phyloP scores from a whole-genome alignment of 331 rosid species.

The Ulmus americana region DNA sequence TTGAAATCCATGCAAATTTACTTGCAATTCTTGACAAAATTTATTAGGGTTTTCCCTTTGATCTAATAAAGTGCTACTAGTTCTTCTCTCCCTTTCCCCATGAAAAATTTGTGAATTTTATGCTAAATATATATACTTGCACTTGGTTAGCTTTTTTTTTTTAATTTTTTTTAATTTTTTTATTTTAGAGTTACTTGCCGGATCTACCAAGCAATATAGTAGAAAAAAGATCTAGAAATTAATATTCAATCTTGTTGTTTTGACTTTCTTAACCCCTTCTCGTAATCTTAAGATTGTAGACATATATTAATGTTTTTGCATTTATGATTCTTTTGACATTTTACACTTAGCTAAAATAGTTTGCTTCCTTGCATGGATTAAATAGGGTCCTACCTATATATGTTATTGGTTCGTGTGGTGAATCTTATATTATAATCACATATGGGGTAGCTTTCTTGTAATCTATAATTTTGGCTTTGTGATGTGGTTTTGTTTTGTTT shows the following conservation, averaged over 20 bases:
- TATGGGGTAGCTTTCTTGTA: constrained; percentile 2
- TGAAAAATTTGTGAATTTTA: constrained; percentile 30
- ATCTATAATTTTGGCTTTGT: background rate
- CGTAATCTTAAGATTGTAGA: constrained; percentile 5
- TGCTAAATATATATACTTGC: constrained; percentile 12
- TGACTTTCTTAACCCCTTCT: constrained; percentile 43
- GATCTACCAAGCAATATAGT: constrained; percentile 49
- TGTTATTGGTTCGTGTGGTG: constrained; percentile 13
- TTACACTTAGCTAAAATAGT: background rate
- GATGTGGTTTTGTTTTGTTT: no score
- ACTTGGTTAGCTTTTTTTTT: background rate
- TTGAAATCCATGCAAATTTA: constrained; percentile 31
- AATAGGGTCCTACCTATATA: background rate
- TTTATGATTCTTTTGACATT: constrained; percentile 10
- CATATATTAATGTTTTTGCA: constrained; percentile 5
- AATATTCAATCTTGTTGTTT: constrained; percentile 31
- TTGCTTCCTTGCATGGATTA: constrained; percentile 10
- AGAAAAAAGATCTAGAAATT: constrained; percentile 42
- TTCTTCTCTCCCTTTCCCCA: constrained; percentile 21
- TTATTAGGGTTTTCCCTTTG: constrained; percentile 7
- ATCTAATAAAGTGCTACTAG: constrained; percentile 8
- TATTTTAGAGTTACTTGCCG: constrained; percentile 45
- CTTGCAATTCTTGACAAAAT: constrained; percentile 14
- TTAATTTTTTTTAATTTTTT: background rate
- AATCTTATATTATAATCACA: background rate